phyloP scores from a whole-genome alignment of 345 rosid genomes.

The Arabidopsis arenosa region DNA sequence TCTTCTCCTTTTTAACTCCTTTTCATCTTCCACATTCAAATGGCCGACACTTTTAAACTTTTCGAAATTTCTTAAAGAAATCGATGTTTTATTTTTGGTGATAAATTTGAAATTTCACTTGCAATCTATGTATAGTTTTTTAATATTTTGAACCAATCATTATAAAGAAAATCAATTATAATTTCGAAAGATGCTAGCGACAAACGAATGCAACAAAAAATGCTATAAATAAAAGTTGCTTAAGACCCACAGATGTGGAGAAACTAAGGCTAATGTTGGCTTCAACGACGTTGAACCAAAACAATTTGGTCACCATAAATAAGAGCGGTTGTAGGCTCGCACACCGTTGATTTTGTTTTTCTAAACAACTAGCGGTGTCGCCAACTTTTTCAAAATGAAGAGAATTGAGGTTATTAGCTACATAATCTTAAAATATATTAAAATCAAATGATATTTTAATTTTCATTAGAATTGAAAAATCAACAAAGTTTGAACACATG shows the following conservation, averaged over 20 bases:
- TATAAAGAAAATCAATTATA: not conserved
- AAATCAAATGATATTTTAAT: not conserved
- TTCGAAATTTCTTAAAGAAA: constrained; percentile 20
- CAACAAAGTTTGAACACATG: not conserved
- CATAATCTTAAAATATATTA: not conserved
- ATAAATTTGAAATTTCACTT: constrained; percentile 18
- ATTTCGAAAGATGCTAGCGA: not conserved
- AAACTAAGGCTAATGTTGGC: constrained; percentile 27
- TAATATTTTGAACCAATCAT: constrained; percentile 8
- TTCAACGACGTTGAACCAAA: constrained; percentile 11
- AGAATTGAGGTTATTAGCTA: not conserved
- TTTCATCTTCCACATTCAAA: constrained; percentile 30
- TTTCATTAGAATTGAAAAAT: not conserved
- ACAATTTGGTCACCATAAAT: not conserved
- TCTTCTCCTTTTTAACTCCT: constrained; percentile 49
- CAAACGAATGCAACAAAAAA: constrained; percentile 25
- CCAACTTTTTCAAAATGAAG: not conserved
- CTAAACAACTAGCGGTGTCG: not conserved
- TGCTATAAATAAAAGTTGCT: constrained; percentile 17
- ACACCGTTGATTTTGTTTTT: not conserved
- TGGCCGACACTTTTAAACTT: constrained; percentile 45
- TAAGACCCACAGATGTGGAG: constrained; percentile 38
- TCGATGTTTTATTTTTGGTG: constrained; percentile 1
- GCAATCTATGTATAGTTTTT: not conserved
- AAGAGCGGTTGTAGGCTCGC: constrained; percentile 2